Evolutionary conservation across 1,284 basidiomycete genomes (phyloP).

Genomic region (Trichosporon ovoides): DNA sequence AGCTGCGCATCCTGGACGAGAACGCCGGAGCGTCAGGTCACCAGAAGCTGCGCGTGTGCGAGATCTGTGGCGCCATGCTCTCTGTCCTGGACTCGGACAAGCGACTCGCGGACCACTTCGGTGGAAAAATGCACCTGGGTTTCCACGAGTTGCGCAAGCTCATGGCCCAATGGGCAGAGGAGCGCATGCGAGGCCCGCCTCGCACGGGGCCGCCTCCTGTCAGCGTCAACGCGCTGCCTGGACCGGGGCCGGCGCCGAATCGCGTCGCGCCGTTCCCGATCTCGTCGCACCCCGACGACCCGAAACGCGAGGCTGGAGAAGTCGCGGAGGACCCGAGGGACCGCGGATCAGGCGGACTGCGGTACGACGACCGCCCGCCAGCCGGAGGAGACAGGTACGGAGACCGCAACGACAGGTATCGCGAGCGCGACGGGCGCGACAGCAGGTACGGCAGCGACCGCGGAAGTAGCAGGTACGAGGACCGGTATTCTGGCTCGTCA

Average conservation of each 20-base stretch:
- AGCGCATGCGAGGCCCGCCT: conserved; percentile 64
- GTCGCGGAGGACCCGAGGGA: conserved; percentile 50
- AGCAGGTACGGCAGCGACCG: conserved; percentile 1
- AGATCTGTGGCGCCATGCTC: conserved; percentile 97
- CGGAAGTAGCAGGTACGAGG: not conserved
- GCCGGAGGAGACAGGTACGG: conserved; percentile 51
- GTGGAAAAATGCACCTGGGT: conserved; percentile 99
- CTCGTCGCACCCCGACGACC: conserved; percentile 43
- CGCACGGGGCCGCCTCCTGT: conserved; percentile 2
- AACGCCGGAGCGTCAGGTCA: conserved; percentile 97
- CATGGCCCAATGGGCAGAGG: conserved; percentile 78
- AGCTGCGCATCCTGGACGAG: conserved; percentile 92
- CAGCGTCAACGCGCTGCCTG: conserved; percentile 31
- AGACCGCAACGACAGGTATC: conserved; percentile 33
- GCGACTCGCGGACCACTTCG: conserved; percentile 98
- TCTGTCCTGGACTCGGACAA: conserved; percentile 97
- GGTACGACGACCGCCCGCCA: conserved; percentile 9
- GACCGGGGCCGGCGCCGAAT: conserved; percentile 14
- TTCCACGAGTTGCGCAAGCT: conserved; percentile 97
- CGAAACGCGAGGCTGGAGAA: conserved; percentile 46
- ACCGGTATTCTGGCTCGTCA: conserved; percentile 3
- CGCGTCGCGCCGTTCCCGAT: conserved; percentile 27
- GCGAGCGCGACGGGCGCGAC: conserved; percentile 57
- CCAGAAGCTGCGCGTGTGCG: conserved; percentile 97
- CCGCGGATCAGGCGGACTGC: conserved; percentile 50